phyloP scores from a whole-genome alignment of 768 basidiomycete genomes.

The Tricholoma hemisulphureum region DNA sequence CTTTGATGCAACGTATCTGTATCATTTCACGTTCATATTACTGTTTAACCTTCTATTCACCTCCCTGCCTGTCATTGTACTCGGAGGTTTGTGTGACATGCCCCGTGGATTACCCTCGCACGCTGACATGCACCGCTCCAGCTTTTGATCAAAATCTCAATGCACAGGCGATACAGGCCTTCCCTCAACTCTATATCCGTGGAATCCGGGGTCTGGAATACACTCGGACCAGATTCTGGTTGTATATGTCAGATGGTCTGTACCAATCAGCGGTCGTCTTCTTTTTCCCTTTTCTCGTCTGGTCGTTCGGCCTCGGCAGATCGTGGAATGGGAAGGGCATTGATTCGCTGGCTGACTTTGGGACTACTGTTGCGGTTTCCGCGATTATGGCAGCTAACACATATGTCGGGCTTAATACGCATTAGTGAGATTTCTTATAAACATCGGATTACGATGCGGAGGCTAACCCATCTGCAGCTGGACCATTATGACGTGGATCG shows the following conservation, averaged over 20 bases:
- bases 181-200: slow-evolving; percentile 93
- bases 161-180: slow-evolving; percentile 83
- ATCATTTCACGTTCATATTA: slow-evolving; percentile 91
- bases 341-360: slow-evolving; percentile 81
- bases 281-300: slow-evolving; percentile 79
- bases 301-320: slow-evolving; percentile 59
- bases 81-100: slow-evolving; percentile 61
- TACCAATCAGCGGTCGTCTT: slow-evolving; percentile 89
- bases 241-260: slow-evolving; percentile 91
- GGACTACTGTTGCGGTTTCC: slow-evolving; percentile 85
- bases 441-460: neutral
- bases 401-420: slow-evolving; percentile 86
- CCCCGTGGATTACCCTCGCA: neutral
- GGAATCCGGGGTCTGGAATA: slow-evolving; percentile 94
- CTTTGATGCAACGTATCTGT: slow-evolving; percentile 93
- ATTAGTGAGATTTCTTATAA: slow-evolving; percentile 63
- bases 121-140: slow-evolving; percentile 24
- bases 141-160: slow-evolving; percentile 97
- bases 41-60: slow-evolving; percentile 93
- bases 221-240: slow-evolving; percentile 88
- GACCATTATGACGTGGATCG: slow-evolving; percentile 83
- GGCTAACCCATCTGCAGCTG: slow-evolving; percentile 50
- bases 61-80: slow-evolving; percentile 84
- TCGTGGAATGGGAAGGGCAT: slow-evolving; percentile 82
- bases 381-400: slow-evolving; percentile 88